phyloP scores from a whole-genome alignment of 192 early-diverging fungal genomes.

The Umbelopsis isabellina region DNA sequence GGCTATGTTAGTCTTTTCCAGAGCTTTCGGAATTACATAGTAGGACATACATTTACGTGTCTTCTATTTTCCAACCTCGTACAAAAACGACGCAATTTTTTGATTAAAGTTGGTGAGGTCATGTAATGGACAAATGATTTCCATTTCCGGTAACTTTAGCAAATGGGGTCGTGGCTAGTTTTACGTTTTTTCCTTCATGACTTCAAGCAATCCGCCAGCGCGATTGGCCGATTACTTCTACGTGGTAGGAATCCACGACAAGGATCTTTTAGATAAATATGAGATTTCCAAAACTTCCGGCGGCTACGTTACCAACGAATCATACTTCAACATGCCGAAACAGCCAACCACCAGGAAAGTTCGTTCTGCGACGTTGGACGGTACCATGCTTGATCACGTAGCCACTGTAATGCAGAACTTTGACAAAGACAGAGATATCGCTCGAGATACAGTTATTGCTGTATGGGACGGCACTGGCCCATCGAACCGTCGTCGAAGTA shows the following conservation, averaged over 20 bases:
- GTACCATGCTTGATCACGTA: conserved; percentile 36
- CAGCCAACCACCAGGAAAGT: background rate
- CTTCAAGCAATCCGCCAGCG: background rate
- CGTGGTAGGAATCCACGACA: conserved; percentile 37
- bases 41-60: no score
- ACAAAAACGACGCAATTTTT: background rate
- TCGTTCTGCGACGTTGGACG: background rate
- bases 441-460: conserved; percentile 39
- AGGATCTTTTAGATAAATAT: conserved; percentile 26
- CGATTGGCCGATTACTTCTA: conserved; percentile 42
- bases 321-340: conserved; percentile 4
- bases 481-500: background rate
- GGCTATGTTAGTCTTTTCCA: no score
- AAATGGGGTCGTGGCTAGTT: background rate
- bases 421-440: conserved; percentile 41
- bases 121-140: conserved; percentile 23
- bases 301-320: conserved; percentile 8
- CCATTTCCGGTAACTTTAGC: background rate
- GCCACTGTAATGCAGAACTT: conserved; percentile 37
- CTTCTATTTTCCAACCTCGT: background rate
- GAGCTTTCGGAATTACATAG: no score
- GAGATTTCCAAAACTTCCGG: conserved; percentile 20
- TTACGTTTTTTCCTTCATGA: background rate
- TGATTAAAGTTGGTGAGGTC: conserved; percentile 7
- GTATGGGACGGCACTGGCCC: conserved; percentile 8